Evolutionary conservation across 1,284 basidiomycete species (phyloP), one percentile per base, ranked within the genome.

Genomic region (Exobasidium rhododendri): DNA sequence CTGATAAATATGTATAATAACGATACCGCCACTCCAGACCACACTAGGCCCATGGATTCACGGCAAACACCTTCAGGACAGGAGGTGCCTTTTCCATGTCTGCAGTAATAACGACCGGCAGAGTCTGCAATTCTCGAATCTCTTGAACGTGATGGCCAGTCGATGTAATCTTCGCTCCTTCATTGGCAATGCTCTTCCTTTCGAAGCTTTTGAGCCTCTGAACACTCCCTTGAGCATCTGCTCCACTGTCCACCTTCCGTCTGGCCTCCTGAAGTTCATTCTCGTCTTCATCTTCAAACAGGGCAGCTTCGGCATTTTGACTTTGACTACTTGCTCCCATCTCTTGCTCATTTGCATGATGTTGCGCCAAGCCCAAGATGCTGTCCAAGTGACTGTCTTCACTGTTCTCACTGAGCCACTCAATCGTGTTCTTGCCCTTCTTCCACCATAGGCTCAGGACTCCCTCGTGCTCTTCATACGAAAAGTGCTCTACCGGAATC

Each of bases 391-490:
- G 80, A 43, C 72, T 71, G 76, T 98, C 94, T 59, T 80, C 80
- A 73, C 89, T 91, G 74, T 90, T 90, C 81, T 94, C 92, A 14
- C 92, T 91, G 46, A 98, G 85, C 90, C 90, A 97, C 32, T 85
- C 88, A 65, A 98, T 91, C 57, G 97, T 93, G 74, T 98, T 93
- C 62, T 81, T 78, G 30, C 75, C 76, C 60, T 78, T 68, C 68
- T 78, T 80, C 82, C 82, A 83, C 69, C 93, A 92, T 66, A 94
- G 90, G 78, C 91, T 88, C 28, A 99, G 85, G 20, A 89, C 86
- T 80, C 94, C 89, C 10, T 85, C 85, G 81, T 93, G 90, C 81
- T 97, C 94, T 75, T 97, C 94, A 77, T 92, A 93, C 56, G 93
- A 89, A 73, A 91, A 89, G 74, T 94, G 94, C 88, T 75, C 66